Evolutionary conservation across 164 flowering plant genomes (phyloP), one percentile per base, ranked within the genome.

Genomic region (Annona squamosa): DNA sequence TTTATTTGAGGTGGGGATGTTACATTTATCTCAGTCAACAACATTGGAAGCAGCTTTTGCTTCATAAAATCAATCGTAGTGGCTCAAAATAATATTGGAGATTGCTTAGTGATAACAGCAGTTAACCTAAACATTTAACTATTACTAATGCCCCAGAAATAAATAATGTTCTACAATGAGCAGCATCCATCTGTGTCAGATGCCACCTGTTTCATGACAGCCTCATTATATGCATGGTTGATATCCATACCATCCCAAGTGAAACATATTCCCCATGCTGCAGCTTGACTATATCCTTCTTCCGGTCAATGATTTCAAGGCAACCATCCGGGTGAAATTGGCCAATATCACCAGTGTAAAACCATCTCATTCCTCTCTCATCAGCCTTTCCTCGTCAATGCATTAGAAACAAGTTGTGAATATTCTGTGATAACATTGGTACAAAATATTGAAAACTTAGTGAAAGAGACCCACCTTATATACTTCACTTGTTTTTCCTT

Each of bases 241-340:
- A 45, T 37, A 75, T 63, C 48, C 71, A 59, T 80, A 93, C 99
- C 97, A 93, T 95, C 69, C 99, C 99, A 46, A 95, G 84, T 66
- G 99, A 93, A 43, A 93, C 95, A 82, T 95, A 95, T 82, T 95
- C 98, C 71, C 99, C 99, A 81, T 95, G 99, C 81, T 95, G 99
- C 79, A 95, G 99, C 82, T 95, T 95, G 70, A 95, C 96, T 48
- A 95, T 95, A 76, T 95, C 99, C 82, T 95, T 95, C 70, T 90
- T 95, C 59, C 98, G 98, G 79, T 95, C 99, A 82, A 93, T 82
- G 73, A 95, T 93, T 85, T 95, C 94, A 74, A 95, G 90, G 85
- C 98, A 95, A 74, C 99, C 99, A 85, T 95, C 99, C 66, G 86
- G 46, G 75, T 95, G 97, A 79, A 93, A 87, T 73, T 73, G 91